Conservation (phyloP, 495 filamentous ascomycete species). For the Talaromyces ruber region DNA sequence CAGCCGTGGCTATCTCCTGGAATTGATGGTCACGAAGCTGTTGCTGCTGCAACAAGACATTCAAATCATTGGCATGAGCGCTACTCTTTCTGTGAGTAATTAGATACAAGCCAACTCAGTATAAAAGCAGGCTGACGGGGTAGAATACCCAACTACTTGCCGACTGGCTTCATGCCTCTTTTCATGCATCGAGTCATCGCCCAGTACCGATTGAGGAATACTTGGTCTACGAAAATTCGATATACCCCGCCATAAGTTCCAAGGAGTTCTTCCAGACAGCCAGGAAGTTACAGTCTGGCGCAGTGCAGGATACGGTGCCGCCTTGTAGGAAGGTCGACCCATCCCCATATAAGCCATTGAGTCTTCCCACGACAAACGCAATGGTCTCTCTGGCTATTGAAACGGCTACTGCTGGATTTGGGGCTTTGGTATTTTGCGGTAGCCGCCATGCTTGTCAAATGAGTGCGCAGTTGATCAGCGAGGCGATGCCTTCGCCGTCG, state of each 20-base stretch:
- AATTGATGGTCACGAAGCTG: constrained; percentile 73
- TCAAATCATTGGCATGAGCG: constrained; percentile 79
- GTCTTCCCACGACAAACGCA: constrained; percentile 56
- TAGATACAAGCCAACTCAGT: not conserved
- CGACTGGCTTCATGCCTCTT: constrained; percentile 63
- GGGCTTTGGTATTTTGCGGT: constrained; percentile 68
- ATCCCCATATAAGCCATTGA: constrained; percentile 52
- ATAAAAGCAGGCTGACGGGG: not conserved
- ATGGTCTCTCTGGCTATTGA: constrained; percentile 62
- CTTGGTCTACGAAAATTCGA: constrained; percentile 63
- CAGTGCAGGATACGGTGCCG: constrained; percentile 24
- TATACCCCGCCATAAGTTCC: constrained; percentile 57
- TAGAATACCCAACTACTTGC: constrained; percentile 64
- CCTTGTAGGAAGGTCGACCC: constrained; percentile 42
- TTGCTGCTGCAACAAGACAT: constrained; percentile 58
- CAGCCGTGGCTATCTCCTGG: constrained; percentile 70
- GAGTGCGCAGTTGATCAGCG: constrained; percentile 54
- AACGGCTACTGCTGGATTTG: constrained; percentile 58
- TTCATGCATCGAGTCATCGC: constrained; percentile 64
- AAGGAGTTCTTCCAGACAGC: constrained; percentile 54
- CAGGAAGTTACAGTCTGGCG: constrained; percentile 38
- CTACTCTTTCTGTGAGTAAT: constrained; percentile 55
- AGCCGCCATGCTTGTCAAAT: constrained; percentile 59
- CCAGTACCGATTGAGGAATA: constrained; percentile 71
- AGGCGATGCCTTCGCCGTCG: constrained; percentile 43